Base-by-base conservation (phyloP, 805 yeast species). In the Tetrapisispora fleetii region DNA sequence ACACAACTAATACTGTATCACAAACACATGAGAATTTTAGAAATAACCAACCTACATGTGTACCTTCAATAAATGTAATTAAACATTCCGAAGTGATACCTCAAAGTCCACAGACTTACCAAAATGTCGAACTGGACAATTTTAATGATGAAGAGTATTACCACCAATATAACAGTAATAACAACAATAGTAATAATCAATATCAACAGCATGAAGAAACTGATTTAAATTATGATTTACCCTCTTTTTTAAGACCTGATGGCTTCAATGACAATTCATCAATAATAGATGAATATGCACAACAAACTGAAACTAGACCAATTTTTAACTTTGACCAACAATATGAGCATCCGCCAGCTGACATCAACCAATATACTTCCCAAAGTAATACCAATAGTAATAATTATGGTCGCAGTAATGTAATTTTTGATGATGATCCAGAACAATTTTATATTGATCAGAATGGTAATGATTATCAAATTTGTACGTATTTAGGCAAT, bases 391-490 rank as follows among this genome's bases (percentile, higher is more conserved):
- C n/a, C 17, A 40, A 10, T 14, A 27, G 30, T 28, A 28, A 27
- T 19, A 46, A 27, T 18, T 17, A 37, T 37, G 37, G 37, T 33
- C 11, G 4, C 6, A 40, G 19, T 33, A 46, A 33, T 21, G 30
- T 37, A 9, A 37, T 37, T 9, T 37, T 40, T 38, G 43, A 38
- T 37, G 22, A 24, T 24, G 67, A 62, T 49, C 54, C 55, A 1
- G 68, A 63, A 48, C 53, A 47, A 16, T 53, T 51, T 19, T 62
- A 58, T 47, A 54, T 63, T 10, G 68, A 64, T 47, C 65, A 60
- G 38, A 56, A 53, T 39, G 69, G 70, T 36, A 68, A 65, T 46
- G 68, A 66, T 40, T 66, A 66, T 45, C 64, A 60, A 47, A 61
- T 66, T 37, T 62, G 62, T 45, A 60, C 70, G 9, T 65, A 60